Percentiles rank a stretch among this genome's conserved stretches.
These are phyloP conservation scores for Phragmites australis DNA, from an alignment of 176 grass and related monocot species.

Conservation along the genomic window DNA sequence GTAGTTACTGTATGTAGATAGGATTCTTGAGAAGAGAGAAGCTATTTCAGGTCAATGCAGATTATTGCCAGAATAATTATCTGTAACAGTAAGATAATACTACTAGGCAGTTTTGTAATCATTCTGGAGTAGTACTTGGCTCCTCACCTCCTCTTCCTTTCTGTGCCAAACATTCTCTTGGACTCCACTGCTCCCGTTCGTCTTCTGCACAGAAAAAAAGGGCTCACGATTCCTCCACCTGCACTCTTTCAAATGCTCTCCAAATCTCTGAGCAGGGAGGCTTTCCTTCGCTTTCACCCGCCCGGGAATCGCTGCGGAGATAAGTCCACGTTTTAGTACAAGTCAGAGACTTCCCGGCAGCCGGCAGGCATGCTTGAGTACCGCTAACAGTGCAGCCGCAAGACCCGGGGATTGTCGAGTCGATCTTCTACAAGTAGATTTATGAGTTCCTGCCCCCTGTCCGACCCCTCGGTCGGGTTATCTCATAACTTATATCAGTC, in stretches of 20 bases:
- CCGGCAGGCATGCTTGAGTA: neutral
- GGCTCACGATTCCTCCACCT: neutral
- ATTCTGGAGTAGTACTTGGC: neutral
- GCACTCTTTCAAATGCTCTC: neutral
- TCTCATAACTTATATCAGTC: too few species aligned
- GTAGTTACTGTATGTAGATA: neutral
- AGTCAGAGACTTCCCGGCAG: slow-evolving; percentile 14
- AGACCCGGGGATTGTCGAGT: slow-evolving; percentile 23
- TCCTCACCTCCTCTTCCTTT: neutral
- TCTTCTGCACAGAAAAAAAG: neutral
- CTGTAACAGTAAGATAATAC: neutral
- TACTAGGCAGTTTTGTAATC: neutral
- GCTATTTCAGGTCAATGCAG: neutral
- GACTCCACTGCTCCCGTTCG: neutral
- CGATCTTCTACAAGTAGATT: neutral
- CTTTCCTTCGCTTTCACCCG: neutral
- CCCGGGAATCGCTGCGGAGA: slow-evolving; percentile 36
- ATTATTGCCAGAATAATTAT: neutral
- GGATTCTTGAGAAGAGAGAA: neutral
- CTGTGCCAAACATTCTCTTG: slow-evolving; percentile 25
- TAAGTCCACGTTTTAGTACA: slow-evolving; percentile 29
- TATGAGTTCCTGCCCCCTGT: neutral
- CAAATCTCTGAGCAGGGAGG: neutral
- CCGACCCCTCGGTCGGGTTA: too few species aligned
- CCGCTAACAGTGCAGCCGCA: neutral